Base-by-base conservation (phyloP, 225 moss, liverwort and hornwort species). In the Bryoerythrophyllum caledonicum region DNA sequence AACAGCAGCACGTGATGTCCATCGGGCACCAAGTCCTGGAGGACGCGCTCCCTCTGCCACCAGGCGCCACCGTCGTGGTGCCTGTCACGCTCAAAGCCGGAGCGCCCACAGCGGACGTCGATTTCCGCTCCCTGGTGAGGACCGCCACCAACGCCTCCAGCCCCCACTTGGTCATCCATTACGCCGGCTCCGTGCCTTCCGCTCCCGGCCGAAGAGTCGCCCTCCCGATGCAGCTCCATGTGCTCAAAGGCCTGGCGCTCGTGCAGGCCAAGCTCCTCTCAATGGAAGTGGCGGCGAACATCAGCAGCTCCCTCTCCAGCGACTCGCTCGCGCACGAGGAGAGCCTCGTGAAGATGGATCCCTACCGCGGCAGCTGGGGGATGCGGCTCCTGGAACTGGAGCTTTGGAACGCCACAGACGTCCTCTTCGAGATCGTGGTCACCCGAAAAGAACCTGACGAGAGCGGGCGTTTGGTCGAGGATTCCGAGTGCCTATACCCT, bases 291-390 rank as follows among this genome's bases (percentile, higher is more conserved):
- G 91, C 99, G 58, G 99, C 99, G 54, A 90, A 93, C 72, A 88
- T 99, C 58, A 99, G 91, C 82, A 93, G 89, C 78, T 91, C 91
- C 10, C 90, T 95, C 46, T 89, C 92, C 58, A 32, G 32, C 32
- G 86, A 94, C 71, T 83, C 85, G 52, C 77, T 75, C 71, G 74
- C 83, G 54, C 78, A 74, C 60, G 85, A 84, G 52, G 84, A 82
- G 49, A 82, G 81, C 34, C 79, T 99, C 16, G 95, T 99, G 7
- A 93, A 92, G 79, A 99, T 99, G 81, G 95, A 99, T 59, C 99
- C 99, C 34, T 95, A 95, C 53, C 90, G 99, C 80, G 95, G 95
- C 67, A 99, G 95, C 85, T 99, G 99, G 99, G 95, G 95, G 69
- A 84, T 99, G 81, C 86, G 95, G 5, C 88, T 99, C 43, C 76